Evolutionary conservation across 768 basidiomycete species (phyloP), one percentile per base, ranked within the genome.

Genomic region (Lactarius indigo): DNA sequence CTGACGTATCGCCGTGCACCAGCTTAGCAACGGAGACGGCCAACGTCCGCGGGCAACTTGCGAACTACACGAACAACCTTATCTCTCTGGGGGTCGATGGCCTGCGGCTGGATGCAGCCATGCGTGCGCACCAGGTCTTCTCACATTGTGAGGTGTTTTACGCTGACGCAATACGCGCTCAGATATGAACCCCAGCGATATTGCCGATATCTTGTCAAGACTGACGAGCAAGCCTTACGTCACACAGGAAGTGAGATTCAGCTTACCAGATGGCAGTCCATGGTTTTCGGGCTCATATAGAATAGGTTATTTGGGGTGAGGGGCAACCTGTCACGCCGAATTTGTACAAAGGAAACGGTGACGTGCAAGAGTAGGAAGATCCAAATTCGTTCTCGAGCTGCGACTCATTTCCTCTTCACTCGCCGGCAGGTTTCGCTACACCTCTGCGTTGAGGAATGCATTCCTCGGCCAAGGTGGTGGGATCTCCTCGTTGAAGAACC

Each of bases 11-110:
- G 55, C 20, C 5, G 8, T 12, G 44, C 30, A 17, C 13, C 59
- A 87, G 87, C 71, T 79, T 90, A 17, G 85, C 81, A 0, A 90
- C 89, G 0, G 84, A 86, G 2, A 85, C 85, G 0, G 82, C 83
- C 56, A 83, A 85, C 63, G 88, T 89, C 23, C 80, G 84, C 23
- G 73, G 73, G 1, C 74, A 78, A 5, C 79, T 90, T 2, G 87
- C 86, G 0, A 69, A 75, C 33, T 88, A 88, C 72, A 84, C 73
- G 6, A 87, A 88, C 69, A 85, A 89, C 63, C 75, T 90, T 2
- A 66, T 88, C 35, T 83, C 83, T 0, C 78, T 90, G 12, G 88
- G 87, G 1, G 81, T 84, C 0, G 85, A 87, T 69, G 87, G 87
- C 0, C 75, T 88, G 30, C 80, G 87, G 1, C 74, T 89, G 28